Percentiles rank a stretch among this genome's conserved stretches.
phyloP scores from a whole-genome alignment of 2,329 filamentous ascomycete genomes.

The Fusarium sp. region DNA sequence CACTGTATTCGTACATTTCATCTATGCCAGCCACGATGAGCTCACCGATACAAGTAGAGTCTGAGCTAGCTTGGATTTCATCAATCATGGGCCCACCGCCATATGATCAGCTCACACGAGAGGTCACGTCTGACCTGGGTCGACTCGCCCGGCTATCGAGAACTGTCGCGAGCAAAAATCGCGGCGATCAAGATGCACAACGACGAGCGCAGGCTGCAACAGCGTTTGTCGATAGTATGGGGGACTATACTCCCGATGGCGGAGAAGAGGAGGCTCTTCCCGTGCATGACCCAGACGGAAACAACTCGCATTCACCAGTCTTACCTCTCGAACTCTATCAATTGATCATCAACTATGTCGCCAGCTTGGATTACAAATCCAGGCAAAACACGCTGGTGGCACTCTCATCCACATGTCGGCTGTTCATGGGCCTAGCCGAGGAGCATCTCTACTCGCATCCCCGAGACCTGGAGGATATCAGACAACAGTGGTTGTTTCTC shows the following conservation, averaged over 20 bases:
- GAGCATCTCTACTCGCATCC: background rate
- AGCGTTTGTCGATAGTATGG: fast-evolving
- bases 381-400: background rate
- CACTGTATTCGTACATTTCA: background rate
- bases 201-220: background rate
- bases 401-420: background rate
- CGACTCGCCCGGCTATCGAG: background rate
- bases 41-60: no score
- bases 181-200: background rate
- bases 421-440: background rate
- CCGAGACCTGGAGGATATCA: background rate
- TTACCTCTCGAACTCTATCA: background rate
- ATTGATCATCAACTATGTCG: background rate
- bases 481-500: background rate
- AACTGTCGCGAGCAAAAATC: background rate
- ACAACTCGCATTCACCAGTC: background rate
- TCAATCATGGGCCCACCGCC: background rate
- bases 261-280: fast-evolving
- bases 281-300: fast-evolving
- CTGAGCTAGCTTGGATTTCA: no score
- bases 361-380: background rate
- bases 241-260: fast-evolving
- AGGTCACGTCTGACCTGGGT: background rate
- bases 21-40: background rate
- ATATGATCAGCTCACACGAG: background rate